Evolutionary conservation across 768 basidiomycete species (phyloP).

Genomic region (Nidularia pulvinata): DNA sequence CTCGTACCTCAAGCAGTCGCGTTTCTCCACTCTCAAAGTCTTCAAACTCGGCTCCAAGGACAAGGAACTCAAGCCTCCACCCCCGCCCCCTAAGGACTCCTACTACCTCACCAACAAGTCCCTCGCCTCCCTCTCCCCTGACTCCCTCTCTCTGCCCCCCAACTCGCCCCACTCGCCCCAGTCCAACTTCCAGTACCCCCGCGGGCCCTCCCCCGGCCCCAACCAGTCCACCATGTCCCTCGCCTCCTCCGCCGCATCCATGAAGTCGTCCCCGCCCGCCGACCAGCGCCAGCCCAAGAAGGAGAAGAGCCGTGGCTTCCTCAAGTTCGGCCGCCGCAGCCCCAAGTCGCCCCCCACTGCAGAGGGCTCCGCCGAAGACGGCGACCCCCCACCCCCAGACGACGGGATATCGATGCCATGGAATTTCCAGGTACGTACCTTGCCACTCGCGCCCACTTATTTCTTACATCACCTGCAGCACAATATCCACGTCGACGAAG

Average conservation of each 20-base stretch:
- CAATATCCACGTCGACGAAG: slow-evolving; percentile 80
- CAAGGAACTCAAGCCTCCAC: slow-evolving; percentile 41
- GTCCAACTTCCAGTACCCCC: slow-evolving; percentile 28
- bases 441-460: not conserved
- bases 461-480: slow-evolving; percentile 41
- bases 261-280: slow-evolving; percentile 17
- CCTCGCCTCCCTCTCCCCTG: slow-evolving; percentile 44
- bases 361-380: slow-evolving; percentile 10
- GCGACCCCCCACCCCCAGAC: slow-evolving; percentile 30
- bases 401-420: slow-evolving; percentile 68
- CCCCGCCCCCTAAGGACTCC: slow-evolving; percentile 66
- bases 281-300: slow-evolving; percentile 18
- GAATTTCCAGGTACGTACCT: slow-evolving; percentile 66
- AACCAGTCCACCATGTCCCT: slow-evolving; percentile 33
- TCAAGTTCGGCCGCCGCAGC: slow-evolving; percentile 38
- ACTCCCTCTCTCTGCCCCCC: slow-evolving; percentile 34
- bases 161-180: slow-evolving; percentile 37
- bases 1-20: slow-evolving; percentile 16
- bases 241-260: slow-evolving; percentile 28
- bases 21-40: slow-evolving; percentile 29
- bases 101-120: slow-evolving; percentile 47
- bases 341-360: slow-evolving; percentile 18
- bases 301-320: slow-evolving; percentile 36
- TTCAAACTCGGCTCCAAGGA: slow-evolving; percentile 26
- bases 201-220: slow-evolving; percentile 26